Conservation (phyloP, 2,329 filamentous ascomycete species). For the Daldinia sp. region DNA sequence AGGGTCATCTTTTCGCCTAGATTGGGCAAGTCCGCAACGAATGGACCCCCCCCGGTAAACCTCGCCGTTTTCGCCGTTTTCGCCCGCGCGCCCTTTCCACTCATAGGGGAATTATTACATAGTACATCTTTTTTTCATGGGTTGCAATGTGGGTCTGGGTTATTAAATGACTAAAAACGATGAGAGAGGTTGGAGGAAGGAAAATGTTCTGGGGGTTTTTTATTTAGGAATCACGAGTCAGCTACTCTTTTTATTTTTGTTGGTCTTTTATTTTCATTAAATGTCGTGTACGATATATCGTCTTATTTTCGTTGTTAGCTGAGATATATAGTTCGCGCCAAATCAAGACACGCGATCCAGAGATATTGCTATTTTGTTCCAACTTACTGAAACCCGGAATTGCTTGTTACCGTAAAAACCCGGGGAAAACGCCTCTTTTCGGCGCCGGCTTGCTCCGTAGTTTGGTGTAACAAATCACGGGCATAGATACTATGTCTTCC, state of each 20-base stretch:
- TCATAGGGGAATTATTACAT: background rate
- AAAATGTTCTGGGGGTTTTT: background rate
- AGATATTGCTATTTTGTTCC: background rate
- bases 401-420: conserved; percentile 2
- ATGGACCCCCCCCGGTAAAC: conserved; percentile 19
- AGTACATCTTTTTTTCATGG: background rate
- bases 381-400: background rate
- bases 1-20: conserved; percentile 42
- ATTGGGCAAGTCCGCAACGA: conserved; percentile 8
- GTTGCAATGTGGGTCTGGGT: conserved; percentile 11
- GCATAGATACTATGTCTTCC: conserved; percentile 30
- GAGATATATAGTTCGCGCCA: background rate
- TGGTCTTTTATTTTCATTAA: conserved; percentile 9
- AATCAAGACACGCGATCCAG: background rate
- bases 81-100: background rate
- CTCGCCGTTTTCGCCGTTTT: conserved; percentile 19
- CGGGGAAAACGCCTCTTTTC: background rate
- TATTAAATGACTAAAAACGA: conserved; percentile 18
- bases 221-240: conserved; percentile 1
- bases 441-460: conserved; percentile 8
- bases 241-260: background rate
- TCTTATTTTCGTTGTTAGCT: conserved; percentile 10
- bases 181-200: conserved; percentile 8
- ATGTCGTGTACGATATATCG: conserved; percentile 12
- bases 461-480: conserved; percentile 8